Evolutionary conservation across 257 asterid species (phyloP).

Genomic region (Solanum tacnaense): DNA sequence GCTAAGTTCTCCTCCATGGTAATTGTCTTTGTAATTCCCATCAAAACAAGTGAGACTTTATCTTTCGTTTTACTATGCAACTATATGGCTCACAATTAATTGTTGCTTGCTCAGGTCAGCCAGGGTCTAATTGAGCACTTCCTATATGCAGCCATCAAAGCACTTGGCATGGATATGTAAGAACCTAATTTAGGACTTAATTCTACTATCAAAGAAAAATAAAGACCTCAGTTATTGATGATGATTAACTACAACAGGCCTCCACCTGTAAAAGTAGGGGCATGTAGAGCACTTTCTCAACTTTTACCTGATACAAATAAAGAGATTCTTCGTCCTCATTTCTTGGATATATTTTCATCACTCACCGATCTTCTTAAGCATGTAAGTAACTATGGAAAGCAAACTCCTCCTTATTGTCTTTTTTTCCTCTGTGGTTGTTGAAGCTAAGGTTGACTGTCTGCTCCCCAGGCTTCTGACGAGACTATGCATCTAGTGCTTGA

Average conservation of each 20-base stretch:
- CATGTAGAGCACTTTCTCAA: slow-evolving; percentile 84
- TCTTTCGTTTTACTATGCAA: slow-evolving; percentile 12
- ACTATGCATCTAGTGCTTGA: slow-evolving; percentile 97
- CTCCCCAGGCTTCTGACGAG: slow-evolving; percentile 86
- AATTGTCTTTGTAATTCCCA: slow-evolving; percentile 8
- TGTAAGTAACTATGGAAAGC: slow-evolving; percentile 24
- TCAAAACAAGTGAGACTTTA: not conserved
- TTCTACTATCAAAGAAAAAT: not conserved
- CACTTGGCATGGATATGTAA: slow-evolving; percentile 90
- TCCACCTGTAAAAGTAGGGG: slow-evolving; percentile 94
- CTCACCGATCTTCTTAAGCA: slow-evolving; percentile 80
- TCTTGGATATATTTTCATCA: slow-evolving; percentile 61
- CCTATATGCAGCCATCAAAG: slow-evolving; percentile 65
- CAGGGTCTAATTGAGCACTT: slow-evolving; percentile 51
- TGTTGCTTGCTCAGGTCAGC: slow-evolving; percentile 50
- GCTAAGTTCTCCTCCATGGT: slow-evolving; percentile 84
- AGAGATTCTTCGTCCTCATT: slow-evolving; percentile 56
- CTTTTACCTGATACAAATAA: slow-evolving; percentile 65
- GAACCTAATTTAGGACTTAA: slow-evolving; percentile 15
- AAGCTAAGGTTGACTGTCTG: slow-evolving; percentile 11
- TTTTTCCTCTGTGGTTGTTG: not conserved
- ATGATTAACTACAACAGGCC: slow-evolving; percentile 39
- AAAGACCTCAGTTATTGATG: not conserved
- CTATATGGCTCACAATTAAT: not conserved
- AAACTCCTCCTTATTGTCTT: not conserved